Evolutionary conservation across 441 rosid genomes (phyloP).

Genomic region (Arabidopsis hybrid): DNA sequence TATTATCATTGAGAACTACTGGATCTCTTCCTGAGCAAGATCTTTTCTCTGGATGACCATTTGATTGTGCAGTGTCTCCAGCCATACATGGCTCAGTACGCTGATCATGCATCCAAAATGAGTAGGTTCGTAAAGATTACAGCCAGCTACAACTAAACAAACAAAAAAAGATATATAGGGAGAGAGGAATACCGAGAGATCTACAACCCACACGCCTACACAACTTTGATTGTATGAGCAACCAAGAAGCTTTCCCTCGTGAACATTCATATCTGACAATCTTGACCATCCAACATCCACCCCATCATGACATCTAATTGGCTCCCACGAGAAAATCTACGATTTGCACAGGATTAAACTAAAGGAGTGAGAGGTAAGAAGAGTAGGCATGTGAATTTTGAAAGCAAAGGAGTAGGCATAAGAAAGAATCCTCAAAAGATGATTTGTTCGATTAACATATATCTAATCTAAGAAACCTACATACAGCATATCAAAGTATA

Average conservation of each 20-base stretch:
- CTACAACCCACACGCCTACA: conserved; percentile 99
- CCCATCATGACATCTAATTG: conserved; percentile 83
- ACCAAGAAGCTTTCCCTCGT: conserved; percentile 98
- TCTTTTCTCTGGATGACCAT: conserved; percentile 67
- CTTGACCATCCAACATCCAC: conserved; percentile 99
- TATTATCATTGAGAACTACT: conserved; percentile 61
- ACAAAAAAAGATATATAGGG: conserved; percentile 22
- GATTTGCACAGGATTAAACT: conserved; percentile 37
- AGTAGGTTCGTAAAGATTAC: conserved; percentile 27
- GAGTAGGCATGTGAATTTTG: conserved; percentile 19
- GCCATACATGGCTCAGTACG: conserved; percentile 68
- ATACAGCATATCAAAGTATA: neutral
- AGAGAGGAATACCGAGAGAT: conserved; percentile 75
- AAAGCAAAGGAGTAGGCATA: neutral
- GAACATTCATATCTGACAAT: conserved; percentile 92
- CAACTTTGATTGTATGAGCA: conserved; percentile 99
- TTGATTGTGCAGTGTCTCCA: conserved; percentile 53
- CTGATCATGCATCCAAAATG: conserved; percentile 51
- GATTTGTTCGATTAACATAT: conserved; percentile 2
- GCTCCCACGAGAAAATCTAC: conserved; percentile 99
- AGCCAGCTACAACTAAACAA: conserved; percentile 25
- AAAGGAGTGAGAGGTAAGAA: conserved; percentile 14
- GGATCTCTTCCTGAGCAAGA: conserved; percentile 60
- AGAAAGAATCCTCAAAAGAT: conserved; percentile 9
- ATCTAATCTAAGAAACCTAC: neutral